Evolutionary conservation across 805 yeast genomes (phyloP), one percentile per base, ranked within the genome.

Genomic region (Suhomyces pyralidae): DNA sequence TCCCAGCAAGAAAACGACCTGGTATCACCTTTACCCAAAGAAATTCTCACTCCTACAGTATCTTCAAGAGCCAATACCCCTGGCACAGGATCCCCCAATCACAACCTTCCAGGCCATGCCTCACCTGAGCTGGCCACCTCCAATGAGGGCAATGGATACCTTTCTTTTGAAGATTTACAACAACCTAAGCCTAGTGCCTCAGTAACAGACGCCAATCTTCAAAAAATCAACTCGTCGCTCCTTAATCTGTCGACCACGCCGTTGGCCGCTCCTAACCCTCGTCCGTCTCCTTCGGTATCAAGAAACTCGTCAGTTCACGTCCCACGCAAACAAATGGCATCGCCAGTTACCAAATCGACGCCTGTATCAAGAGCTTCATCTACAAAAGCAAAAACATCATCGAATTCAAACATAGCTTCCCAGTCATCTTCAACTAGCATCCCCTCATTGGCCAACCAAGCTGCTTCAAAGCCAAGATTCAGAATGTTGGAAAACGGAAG

Each of bases 401-500:
- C 47, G 7, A 48, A 51, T 8, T 53, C 56, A 8, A 48, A 12
- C 30, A 45, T 55, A 15, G 50, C 58, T 8, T 57, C 60, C 40
- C 49, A 56, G 0, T 49, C 57, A n/a, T 51, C 59, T 22, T 53
- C 59, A 7, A 51, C 60, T 14, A 50, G 46, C 28, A 26, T 51
- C 7, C 28, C 51, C 22, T 47, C 45, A 9, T 24, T 49, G 19
- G 10, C 60, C 3, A 24, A 48, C 15, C 38, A 56, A n/a, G 55
- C 50, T 4, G 48, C 50, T 14, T 49, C 44, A 7, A 68, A 69
- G 46, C 81, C 81, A 1, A 60, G 92, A 43, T 85, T 85, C 63
- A 60, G 72, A 19, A 69, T 84, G 62, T 70, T 73, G 48, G 90
- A 84, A 47, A 86, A 85, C 58, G 96, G 96, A 4, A 57, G 71